Conservation (phyloP, 352 stramenopile species). For the Globisporangium nunn region DNA sequence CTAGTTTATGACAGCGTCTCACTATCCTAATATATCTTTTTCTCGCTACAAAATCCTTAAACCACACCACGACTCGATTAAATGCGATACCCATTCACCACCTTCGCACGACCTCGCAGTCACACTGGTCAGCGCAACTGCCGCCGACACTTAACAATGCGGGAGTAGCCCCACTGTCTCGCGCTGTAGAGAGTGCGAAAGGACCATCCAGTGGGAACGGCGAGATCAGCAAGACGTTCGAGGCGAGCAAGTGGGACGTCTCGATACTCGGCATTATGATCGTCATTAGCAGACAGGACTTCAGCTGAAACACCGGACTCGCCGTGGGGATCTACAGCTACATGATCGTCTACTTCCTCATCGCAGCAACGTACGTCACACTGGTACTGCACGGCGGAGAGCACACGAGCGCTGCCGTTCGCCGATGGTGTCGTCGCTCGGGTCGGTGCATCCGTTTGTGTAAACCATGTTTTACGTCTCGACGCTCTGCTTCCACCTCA, state of each 20-base stretch:
- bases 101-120: too few relatives aligned
- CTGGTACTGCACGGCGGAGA: constrained; percentile 23
- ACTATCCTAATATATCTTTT: too few relatives aligned
- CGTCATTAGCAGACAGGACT: constrained; percentile 28
- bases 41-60: too few relatives aligned
- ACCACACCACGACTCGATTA: too few relatives aligned
- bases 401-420: constrained; percentile 25
- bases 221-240: too few relatives aligned
- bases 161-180: too few relatives aligned
- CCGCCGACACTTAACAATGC: too few relatives aligned
- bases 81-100: too few relatives aligned
- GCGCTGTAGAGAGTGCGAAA: too few relatives aligned
- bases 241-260: constrained; percentile 29
- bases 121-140: too few relatives aligned
- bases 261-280: constrained; percentile 27
- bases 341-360: constrained; percentile 17
- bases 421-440: constrained; percentile 19
- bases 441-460: constrained; percentile 12
- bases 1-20: too few relatives aligned
- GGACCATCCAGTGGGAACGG: too few relatives aligned
- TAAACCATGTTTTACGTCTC: constrained; percentile 19
- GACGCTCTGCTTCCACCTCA: constrained; percentile 17
- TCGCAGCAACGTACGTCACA: constrained; percentile 20
- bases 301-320: constrained; percentile 30
- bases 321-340: constrained; percentile 17